phyloP scores from a whole-genome alignment of 2,329 filamentous ascomycete genomes.

The Didymella glomerata region DNA sequence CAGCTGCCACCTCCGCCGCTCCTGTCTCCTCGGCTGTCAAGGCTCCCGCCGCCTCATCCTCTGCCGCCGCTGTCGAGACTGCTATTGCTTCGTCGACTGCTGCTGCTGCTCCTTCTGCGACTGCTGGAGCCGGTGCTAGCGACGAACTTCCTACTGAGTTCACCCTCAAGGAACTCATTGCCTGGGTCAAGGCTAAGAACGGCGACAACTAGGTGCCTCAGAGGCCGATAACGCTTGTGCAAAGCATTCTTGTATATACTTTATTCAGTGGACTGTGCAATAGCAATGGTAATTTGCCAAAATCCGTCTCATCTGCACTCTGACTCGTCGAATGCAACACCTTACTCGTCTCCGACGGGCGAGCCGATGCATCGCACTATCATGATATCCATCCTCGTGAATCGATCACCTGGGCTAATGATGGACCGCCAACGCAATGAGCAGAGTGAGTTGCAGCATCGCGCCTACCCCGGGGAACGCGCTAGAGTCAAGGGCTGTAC shows the following conservation, averaged over 20 bases:
- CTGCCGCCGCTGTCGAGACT: conserved; percentile 13
- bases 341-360: no score
- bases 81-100: conserved; percentile 20
- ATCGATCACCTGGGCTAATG: no score
- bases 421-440: no score
- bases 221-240: not conserved
- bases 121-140: conserved; percentile 22
- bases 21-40: conserved; percentile 4
- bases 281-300: not conserved
- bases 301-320: not conserved
- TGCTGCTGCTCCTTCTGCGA: conserved; percentile 18
- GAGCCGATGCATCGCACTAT: not conserved
- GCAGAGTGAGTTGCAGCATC: not conserved
- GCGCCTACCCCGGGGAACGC: not conserved
- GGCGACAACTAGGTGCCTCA: conserved; percentile 14
- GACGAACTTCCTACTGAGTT: conserved; percentile 34
- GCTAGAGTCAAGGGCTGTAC: not conserved
- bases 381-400: no score
- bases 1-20: conserved; percentile 17
- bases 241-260: conserved; percentile 31
- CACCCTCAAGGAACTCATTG: conserved; percentile 40
- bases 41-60: conserved; percentile 14
- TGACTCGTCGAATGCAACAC: no score
- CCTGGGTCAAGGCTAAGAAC: conserved; percentile 38
- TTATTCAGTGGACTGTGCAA: not conserved